Base-by-base conservation (phyloP, 2,329 filamentous ascomycete genomes). In the Ophiognomonia clavigignenti-juglandacearum region DNA sequence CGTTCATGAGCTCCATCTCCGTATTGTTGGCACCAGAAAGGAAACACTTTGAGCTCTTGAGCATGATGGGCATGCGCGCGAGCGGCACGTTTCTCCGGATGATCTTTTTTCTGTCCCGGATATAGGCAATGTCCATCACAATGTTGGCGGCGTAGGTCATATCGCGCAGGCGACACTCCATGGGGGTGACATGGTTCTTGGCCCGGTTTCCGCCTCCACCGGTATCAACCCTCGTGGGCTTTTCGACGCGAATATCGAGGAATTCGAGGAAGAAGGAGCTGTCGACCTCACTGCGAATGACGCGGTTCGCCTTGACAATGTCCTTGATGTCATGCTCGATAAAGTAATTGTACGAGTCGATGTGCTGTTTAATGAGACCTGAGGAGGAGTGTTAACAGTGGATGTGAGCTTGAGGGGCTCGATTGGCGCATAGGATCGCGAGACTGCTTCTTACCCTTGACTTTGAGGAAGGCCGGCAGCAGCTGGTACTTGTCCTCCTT, bases 281-380 rank as follows among this genome's bases (percentile, higher is more conserved):
- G 61, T 97, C 90, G 38, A 93, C 87, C 72, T 97, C 92, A 66
- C 91, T 96, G 56, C 86, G 82, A 54, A 98, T 87, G 34, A 83
- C 85, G 40, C 86, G 83, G 64, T 96, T 97, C 43, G 92, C 88
- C 63, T 88, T 84, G 56, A 98, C 86, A 57, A 98, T 98, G 59
- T 96, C 91, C 70, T 96, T 96, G 65, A 98, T 83, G 63, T 97
- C 91, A 47, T 95, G 86, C 58, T 98, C 89, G 56, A 96, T 86
- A 59, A 98, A 97, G 70, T 93, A 96, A 70, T 98, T 96, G 76
- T 95, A 98, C 20, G 93, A 97, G 71, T 98, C 95, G 62, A 96
- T 92, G 66, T 96, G 91, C 73, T 97, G 92, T 67, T 96, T 96
- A 44, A 96, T 91, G 48, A 96, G 74, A 48, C 91, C 71, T 75